phyloP scores from a whole-genome alignment of 768 basidiomycete species.

The Naematelia aurantialba region DNA sequence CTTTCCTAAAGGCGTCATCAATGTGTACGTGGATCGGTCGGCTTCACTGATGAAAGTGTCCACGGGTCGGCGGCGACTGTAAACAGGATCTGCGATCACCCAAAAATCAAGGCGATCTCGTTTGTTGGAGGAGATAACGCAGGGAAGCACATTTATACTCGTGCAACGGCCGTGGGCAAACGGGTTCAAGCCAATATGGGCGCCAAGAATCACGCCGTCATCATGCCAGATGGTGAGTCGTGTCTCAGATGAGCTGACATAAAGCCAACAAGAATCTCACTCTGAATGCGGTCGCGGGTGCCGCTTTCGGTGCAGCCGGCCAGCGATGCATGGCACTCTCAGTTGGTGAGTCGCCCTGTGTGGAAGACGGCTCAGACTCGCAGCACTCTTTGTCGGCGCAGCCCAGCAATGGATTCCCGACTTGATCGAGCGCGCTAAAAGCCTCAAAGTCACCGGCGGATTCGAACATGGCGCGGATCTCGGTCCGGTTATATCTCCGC shows the following conservation, averaged over 20 bases:
- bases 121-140: conserved; percentile 94
- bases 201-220: conserved; percentile 92
- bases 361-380: background rate
- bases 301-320: conserved; percentile 94
- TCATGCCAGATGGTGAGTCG: conserved; percentile 83
- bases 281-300: conserved; percentile 85
- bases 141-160: conserved; percentile 87
- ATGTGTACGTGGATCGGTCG: conserved; percentile 48
- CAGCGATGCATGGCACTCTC: conserved; percentile 97
- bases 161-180: conserved; percentile 81
- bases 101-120: conserved; percentile 85
- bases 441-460: conserved; percentile 79
- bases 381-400: conserved; percentile 70
- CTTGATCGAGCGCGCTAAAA: conserved; percentile 72
- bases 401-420: conserved; percentile 77
- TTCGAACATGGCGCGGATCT: conserved; percentile 83
- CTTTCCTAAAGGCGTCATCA: conserved; percentile 68
- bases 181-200: conserved; percentile 81
- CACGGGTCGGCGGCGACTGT: conserved; percentile 88
- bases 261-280: conserved; percentile 83
- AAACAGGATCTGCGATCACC: conserved; percentile 84
- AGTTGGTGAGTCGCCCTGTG: conserved; percentile 60
- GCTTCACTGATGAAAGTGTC: conserved; percentile 55
- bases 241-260: conserved; percentile 15
- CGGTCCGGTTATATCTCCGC: conserved; percentile 61